phyloP scores from a whole-genome alignment of 352 stramenopile species.

The Bremia lactucae region DNA sequence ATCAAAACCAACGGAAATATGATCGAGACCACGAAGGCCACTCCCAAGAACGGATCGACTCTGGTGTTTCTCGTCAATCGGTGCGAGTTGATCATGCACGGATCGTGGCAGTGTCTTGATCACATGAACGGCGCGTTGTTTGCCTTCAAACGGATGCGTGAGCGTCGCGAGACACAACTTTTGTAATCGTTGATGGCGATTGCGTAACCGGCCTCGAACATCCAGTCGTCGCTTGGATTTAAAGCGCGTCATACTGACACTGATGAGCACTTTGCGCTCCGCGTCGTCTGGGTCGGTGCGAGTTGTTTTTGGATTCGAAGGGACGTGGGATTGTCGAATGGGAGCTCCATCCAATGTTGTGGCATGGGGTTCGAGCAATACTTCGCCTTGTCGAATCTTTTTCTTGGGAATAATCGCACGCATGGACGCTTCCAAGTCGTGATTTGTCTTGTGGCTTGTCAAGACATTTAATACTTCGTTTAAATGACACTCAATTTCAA shows the following conservation, averaged over 20 bases:
- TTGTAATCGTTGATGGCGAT: constrained; percentile 34
- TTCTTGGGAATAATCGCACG: constrained; percentile 26
- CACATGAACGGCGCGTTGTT: constrained; percentile 38
- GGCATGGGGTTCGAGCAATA: constrained; percentile 19
- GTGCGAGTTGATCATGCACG: constrained; percentile 48
- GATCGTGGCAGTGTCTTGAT: constrained; percentile 50
- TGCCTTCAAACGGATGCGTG: constrained; percentile 31
- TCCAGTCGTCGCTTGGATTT: constrained; percentile 23
- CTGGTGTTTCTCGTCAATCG: constrained; percentile 27
- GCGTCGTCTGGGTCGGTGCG: constrained; percentile 5
- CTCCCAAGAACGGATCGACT: constrained; percentile 34
- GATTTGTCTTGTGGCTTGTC: constrained; percentile 30
- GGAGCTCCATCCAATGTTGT: constrained; percentile 17
- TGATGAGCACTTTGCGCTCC: constrained; percentile 26
- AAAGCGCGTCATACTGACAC: constrained; percentile 31
- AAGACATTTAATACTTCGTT: constrained; percentile 59
- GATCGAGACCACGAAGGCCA: constrained; percentile 25
- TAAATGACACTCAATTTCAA: constrained; percentile 44
- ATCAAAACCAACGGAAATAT: constrained; percentile 49
- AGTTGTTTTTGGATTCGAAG: constrained; percentile 3
- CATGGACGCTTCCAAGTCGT: constrained; percentile 40
- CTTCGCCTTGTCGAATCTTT: constrained; percentile 22
- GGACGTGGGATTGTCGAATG: neutral
- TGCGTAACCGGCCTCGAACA: constrained; percentile 22
- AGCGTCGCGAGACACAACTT: constrained; percentile 44